phyloP scores from a whole-genome alignment of 257 asterid genomes.

The Echium plantagineum region DNA sequence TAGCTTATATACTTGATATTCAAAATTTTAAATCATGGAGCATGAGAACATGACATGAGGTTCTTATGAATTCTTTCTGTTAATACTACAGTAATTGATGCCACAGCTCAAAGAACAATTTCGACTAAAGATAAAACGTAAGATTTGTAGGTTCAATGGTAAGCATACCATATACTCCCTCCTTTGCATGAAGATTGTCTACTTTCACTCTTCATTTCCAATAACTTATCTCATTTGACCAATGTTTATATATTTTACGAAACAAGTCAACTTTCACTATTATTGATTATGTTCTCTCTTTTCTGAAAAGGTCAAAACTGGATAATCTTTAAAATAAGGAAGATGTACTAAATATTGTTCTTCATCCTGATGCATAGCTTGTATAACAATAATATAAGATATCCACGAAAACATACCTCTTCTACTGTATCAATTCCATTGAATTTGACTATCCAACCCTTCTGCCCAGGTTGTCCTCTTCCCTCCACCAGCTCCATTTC shows the following conservation, averaged over 20 bases:
- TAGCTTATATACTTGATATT: neutral
- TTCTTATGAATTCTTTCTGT: neutral
- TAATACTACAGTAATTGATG: neutral
- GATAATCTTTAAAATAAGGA: too few species aligned
- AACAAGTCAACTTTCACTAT: too few species aligned
- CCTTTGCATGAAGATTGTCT: too few species aligned
- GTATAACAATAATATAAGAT: neutral
- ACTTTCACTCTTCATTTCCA: too few species aligned
- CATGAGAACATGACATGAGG: neutral
- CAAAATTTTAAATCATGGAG: too few species aligned
- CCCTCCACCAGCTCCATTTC: constrained; percentile 84
- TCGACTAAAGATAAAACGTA: neutral
- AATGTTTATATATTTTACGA: too few species aligned
- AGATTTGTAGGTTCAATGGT: neutral
- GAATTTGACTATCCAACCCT: constrained; percentile 73
- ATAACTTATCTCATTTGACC: too few species aligned
- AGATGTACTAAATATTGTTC: too few species aligned
- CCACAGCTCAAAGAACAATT: neutral
- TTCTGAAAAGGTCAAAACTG: too few species aligned
- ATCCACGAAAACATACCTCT: constrained; percentile 31
- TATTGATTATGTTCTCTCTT: too few species aligned
- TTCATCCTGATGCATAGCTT: neutral
- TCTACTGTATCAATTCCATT: constrained; percentile 51
- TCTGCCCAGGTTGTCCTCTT: constrained; percentile 71
- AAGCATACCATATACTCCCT: too few species aligned